Conservation (phyloP, 495 filamentous ascomycete species). For the Thermochaetoides thermophila region DNA sequence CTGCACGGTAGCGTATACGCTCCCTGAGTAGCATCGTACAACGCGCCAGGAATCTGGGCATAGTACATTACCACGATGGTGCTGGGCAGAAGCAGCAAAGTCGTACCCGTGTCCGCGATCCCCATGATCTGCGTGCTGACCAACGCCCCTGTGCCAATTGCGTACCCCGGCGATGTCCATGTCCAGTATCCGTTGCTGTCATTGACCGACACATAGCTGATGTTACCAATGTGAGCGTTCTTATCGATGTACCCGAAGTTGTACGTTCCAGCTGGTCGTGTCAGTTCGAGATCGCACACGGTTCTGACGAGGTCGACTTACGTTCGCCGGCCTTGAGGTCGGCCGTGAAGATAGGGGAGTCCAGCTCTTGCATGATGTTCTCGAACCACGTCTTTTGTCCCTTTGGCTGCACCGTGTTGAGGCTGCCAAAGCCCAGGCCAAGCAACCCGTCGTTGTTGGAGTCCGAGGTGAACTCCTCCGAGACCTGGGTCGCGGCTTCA, state of each 20-base stretch:
- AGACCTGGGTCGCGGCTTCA: conserved; percentile 49
- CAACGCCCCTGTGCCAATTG: conserved; percentile 34
- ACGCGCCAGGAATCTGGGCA: conserved; percentile 35
- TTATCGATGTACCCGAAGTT: conserved; percentile 63
- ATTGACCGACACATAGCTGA: conserved; percentile 48
- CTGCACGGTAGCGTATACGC: conserved; percentile 59
- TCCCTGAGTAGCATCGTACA: conserved; percentile 32
- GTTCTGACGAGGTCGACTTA: conserved; percentile 9
- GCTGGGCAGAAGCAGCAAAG: conserved; percentile 48
- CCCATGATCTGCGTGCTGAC: conserved; percentile 25
- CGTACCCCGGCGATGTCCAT: conserved; percentile 49
- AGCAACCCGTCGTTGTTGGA: conserved; percentile 52
- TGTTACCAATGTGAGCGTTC: conserved; percentile 44
- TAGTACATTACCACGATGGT: conserved; percentile 51
- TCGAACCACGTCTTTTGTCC: conserved; percentile 58
- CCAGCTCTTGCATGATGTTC: conserved; percentile 43
- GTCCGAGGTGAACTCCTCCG: conserved; percentile 42
- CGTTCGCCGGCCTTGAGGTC: conserved; percentile 43
- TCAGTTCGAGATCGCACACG: not conserved
- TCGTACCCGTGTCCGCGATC: conserved; percentile 60
- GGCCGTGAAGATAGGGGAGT: conserved; percentile 51
- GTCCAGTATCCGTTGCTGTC: conserved; percentile 53
- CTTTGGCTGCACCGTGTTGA: conserved; percentile 55
- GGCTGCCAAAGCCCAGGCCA: conserved; percentile 52
- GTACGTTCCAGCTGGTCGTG: conserved; percentile 41